These are phyloP conservation scores for Aspergillus oerlinghausenensis DNA, from an alignment of 2,329 filamentous ascomycete species.

Conservation along the genomic window DNA sequence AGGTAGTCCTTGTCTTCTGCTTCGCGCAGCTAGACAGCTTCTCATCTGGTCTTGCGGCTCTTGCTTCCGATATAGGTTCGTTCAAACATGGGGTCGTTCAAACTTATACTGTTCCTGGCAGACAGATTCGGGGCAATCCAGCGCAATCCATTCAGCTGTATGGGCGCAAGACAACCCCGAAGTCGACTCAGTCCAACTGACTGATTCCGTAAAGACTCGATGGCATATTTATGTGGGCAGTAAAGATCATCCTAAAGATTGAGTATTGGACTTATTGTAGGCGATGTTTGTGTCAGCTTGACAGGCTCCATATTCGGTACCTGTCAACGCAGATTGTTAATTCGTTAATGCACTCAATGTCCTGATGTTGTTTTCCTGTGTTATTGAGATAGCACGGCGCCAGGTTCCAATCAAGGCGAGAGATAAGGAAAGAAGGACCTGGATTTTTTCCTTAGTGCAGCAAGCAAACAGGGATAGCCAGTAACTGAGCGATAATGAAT, in stretches of 20 bases:
- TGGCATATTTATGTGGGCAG: neutral
- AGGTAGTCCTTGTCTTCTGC: no score
- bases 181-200: constrained; percentile 32
- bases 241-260: neutral
- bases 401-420: neutral
- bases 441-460: neutral
- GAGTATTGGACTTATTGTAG: neutral
- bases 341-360: neutral
- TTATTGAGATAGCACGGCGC: neutral
- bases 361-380: neutral
- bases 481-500: neutral
- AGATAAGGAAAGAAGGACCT: neutral
- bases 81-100: neutral
- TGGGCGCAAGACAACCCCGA: constrained; percentile 44
- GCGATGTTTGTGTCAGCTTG: neutral
- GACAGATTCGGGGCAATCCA: neutral
- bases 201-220: neutral
- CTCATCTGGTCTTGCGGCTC: no score
- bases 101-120: neutral
- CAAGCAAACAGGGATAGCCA: neutral
- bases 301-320: neutral
- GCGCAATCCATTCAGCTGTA: constrained; percentile 33
- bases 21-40: no score
- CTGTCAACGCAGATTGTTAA: neutral
- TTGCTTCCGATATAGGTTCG: neutral